phyloP scores from a whole-genome alignment of 306 rosid species.

The Cyamopsis tetragonoloba region DNA sequence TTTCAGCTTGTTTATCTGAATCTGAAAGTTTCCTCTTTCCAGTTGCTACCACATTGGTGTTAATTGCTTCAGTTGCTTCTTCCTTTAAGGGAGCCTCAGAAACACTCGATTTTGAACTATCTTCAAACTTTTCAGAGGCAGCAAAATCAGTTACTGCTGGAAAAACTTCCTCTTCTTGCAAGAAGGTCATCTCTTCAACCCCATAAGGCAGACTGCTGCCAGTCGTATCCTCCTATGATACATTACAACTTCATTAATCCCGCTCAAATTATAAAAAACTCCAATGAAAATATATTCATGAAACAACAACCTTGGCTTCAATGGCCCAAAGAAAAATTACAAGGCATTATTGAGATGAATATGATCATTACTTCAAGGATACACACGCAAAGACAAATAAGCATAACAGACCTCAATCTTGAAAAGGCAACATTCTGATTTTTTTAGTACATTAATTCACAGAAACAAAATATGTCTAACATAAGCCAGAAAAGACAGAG shows the following conservation, averaged over 20 bases:
- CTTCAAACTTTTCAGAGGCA: constrained; percentile 42
- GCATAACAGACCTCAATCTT: constrained; percentile 12
- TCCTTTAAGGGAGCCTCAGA: constrained; percentile 36
- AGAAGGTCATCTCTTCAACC: constrained; percentile 82
- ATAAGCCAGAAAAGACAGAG: background rate
- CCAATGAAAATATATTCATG: constrained; percentile 1
- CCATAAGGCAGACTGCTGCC: constrained; percentile 41
- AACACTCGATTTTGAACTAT: constrained; percentile 31
- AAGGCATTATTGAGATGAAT: constrained; percentile 13
- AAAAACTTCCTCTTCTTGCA: constrained; percentile 81
- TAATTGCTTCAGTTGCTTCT: constrained; percentile 38
- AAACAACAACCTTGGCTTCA: constrained; percentile 14
- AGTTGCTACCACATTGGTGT: constrained; percentile 25
- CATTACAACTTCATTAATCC: constrained; percentile 16
- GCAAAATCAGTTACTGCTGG: constrained; percentile 42
- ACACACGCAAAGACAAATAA: background rate
- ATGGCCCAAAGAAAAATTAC: constrained; percentile 4
- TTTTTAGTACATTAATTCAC: too few relatives aligned
- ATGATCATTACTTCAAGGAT: background rate
- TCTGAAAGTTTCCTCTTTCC: constrained; percentile 75
- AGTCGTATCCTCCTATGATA: constrained; percentile 50
- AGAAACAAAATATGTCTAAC: constrained; percentile 4
- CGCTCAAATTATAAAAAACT: background rate
- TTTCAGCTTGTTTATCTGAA: constrained; percentile 47
- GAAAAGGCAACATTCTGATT: background rate